phyloP scores from a whole-genome alignment of 306 rosid genomes.

The Gastrolobium bilobum region DNA sequence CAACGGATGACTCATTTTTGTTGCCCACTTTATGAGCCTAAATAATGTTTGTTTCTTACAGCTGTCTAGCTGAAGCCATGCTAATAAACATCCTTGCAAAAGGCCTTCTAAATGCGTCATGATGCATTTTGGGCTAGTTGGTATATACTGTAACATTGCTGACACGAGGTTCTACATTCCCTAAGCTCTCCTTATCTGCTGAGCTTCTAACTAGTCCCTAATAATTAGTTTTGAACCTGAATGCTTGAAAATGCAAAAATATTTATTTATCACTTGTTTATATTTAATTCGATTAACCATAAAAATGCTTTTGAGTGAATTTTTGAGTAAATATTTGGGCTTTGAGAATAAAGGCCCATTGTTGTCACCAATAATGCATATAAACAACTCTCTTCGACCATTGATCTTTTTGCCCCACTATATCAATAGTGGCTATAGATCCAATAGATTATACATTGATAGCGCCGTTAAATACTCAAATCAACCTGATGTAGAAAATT shows the following conservation, averaged over 20 bases:
- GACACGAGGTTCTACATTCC: background rate
- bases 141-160: background rate
- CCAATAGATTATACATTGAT: no score
- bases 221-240: background rate
- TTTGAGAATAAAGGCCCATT: background rate
- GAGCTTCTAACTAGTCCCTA: background rate
- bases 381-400: background rate
- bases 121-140: background rate
- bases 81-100: conserved; percentile 1
- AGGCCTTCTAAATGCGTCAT: conserved; percentile 12
- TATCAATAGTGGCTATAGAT: no score
- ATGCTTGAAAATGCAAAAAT: background rate
- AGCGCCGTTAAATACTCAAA: no score
- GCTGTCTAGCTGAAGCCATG: conserved; percentile 13
- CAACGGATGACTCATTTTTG: conserved; percentile 25
- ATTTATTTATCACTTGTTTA: background rate
- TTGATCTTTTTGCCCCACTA: background rate
- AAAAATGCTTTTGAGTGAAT: no score
- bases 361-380: background rate
- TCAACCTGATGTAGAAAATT: no score
- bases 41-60: background rate
- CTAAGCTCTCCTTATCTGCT: background rate
- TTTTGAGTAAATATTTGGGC: background rate
- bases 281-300: no score
- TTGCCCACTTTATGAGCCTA: background rate